phyloP scores from a whole-genome alignment of 352 stramenopile genomes.

The Pythium brassicae region DNA sequence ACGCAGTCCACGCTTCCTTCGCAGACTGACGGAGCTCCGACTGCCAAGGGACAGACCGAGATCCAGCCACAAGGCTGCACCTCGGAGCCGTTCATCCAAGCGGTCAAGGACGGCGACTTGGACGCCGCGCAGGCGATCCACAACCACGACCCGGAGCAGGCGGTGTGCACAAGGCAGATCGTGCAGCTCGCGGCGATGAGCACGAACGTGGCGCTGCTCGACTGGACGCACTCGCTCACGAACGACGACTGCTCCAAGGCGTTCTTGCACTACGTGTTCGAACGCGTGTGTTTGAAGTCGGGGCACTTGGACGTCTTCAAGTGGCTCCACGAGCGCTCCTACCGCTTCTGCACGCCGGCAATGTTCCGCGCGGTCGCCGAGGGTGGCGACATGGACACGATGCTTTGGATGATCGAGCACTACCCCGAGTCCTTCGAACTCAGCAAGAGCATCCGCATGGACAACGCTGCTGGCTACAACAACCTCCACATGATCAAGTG shows the following conservation, averaged over 20 bases:
- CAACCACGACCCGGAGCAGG: neutral
- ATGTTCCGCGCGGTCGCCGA: constrained; percentile 3
- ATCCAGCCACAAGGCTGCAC: constrained; percentile 2
- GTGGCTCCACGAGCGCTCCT: constrained; percentile 2
- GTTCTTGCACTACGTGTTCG: constrained; percentile 2
- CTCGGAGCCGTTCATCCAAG: constrained; percentile 1
- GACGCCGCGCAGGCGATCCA: neutral
- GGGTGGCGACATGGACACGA: neutral
- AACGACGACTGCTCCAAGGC: constrained; percentile 2
- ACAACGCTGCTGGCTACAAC: neutral
- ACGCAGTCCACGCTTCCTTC: neutral
- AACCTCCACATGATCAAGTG: constrained; percentile 9
- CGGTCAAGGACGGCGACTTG: constrained; percentile 3
- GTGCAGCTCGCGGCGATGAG: constrained; percentile 6
- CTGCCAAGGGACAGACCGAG: constrained; percentile 1
- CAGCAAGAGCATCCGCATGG: constrained; percentile 6
- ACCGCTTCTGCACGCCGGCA: neutral
- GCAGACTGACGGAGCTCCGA: neutral
- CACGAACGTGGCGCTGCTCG: constrained; percentile 4
- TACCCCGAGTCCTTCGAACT: constrained; percentile 1
- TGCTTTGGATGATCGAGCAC: constrained; percentile 4
- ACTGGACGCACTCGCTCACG: constrained; percentile 6
- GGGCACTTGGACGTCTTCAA: constrained; percentile 2
- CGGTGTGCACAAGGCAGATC: constrained; percentile 1
- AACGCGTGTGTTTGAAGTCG: constrained; percentile 1